Base-by-base conservation (phyloP, 129 eudicot species). In the Gnaphalium uliginosum region DNA sequence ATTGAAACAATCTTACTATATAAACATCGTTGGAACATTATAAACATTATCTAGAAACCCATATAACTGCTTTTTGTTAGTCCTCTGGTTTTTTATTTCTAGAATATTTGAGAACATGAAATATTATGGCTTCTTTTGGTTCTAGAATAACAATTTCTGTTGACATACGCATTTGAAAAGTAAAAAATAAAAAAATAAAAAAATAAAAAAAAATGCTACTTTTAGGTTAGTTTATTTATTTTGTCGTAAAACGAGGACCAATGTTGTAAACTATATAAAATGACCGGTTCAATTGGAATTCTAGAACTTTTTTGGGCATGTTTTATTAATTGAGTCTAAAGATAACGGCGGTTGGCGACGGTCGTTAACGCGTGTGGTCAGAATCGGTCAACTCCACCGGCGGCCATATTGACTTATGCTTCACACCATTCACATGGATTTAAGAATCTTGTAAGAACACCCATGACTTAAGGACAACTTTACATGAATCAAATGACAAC, bases 371-470 rank as follows among this genome's bases (percentile, higher is more conserved):
- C 62, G 79, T 75, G 46, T 59, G 62, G 25, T 26, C 35, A 35
- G 62, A 39, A 15, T 8, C 22, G 63, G 71, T 74, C 78, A 74
- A 74, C 71, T 62, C 58, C 2, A 62, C 18, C 71, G 69, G 48
- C 71, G 79, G 79, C 63, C 32, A 75, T n/a, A 24, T 75, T 75
- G 79, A 63, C 71, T 46, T 75, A 27, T 63, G 50, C 62, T 15
- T 43, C 63, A 43, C 62, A 48, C 48, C 71, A 74, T 75, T 75
- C 79, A 75, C 79, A 62, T 46, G 78, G 59, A 61, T 74, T 71
- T 13, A 53, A 46, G 59, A 43, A 65, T 48, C 59, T 37, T 75
- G 29, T 18, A 43, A 62, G 5, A 41, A 75, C 65, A 29, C 27
- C 50, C 32, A 19, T 50, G 14, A 26, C 46, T 63, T 63, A 62